Evolutionary conservation across 148 eudicot species (phyloP), one percentile per base, ranked within the genome.

Genomic region (Simmondsia chinensis): DNA sequence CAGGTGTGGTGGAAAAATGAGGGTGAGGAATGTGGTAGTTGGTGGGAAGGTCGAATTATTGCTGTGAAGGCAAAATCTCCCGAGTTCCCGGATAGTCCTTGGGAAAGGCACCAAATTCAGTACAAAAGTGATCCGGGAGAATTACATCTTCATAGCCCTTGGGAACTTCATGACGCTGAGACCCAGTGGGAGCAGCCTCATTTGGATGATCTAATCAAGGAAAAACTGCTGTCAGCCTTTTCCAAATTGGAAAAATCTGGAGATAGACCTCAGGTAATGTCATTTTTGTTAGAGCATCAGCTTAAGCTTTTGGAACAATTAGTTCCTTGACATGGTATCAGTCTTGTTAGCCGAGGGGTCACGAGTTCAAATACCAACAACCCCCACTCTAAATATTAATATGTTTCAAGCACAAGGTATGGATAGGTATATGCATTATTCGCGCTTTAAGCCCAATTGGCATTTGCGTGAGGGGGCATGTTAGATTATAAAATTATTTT

Each of bases 1-100:
- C 85, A 79, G 61, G 95, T 91, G 18, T 91, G 97, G 97, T 91
- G 97, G 97, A 79, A 66, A 65, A 76, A 82, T 49, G 82, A 80
- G 44, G 80, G 70, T 0, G 94, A 68, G 50, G 85, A 74, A 53
- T 75, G 66, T 60, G 97, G 97, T 60, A 72, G 72, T 43, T 91
- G 95, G 97, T 91, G 97, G 97, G 86, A 82, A 46, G 97, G 97
- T 39, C 64, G 95, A 33, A 70, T 91, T 9, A 27, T 65, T 48
- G 48, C 42, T 23, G 83, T 82, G 50, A 79, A 65, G 58, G 65
- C 94, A 42, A 85, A 91, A 66, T 76, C 76, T 46, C 49, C 23
- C 13, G 95, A 85, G 13, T 91, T 69, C 57, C 95, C 94, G 4
- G 97, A 91, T 39, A 85, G 95, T 54, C 97, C 97, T 4, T 91